Conservation (phyloP, 768 basidiomycete genomes). For the Lentinula sp. region DNA sequence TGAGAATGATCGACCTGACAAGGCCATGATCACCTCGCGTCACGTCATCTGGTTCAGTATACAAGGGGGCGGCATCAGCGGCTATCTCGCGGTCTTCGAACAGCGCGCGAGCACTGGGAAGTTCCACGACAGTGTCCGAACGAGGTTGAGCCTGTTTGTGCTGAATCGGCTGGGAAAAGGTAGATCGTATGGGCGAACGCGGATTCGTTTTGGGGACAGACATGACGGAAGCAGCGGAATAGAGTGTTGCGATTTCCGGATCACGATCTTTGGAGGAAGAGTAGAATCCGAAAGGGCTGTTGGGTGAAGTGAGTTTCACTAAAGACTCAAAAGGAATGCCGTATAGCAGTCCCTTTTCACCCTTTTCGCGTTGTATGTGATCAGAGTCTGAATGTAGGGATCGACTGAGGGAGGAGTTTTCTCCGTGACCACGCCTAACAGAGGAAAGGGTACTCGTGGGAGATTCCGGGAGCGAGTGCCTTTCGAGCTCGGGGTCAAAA, state of each 20-base stretch:
- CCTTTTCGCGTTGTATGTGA: constrained; percentile 20
- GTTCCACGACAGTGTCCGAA: constrained; percentile 30
- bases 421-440: not conserved
- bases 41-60: constrained; percentile 54
- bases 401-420: constrained; percentile 21
- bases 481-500: not conserved
- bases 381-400: constrained; percentile 31
- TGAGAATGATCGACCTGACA: constrained; percentile 75
- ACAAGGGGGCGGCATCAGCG: constrained; percentile 61
- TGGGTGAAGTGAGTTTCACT: constrained; percentile 61
- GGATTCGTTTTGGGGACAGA: constrained; percentile 47
- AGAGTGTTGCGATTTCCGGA: constrained; percentile 78
- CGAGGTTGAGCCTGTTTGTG: constrained; percentile 18
- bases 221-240: constrained; percentile 78
- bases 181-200: constrained; percentile 28
- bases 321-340: constrained; percentile 70
- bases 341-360: constrained; percentile 33
- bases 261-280: constrained; percentile 42
- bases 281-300: constrained; percentile 50
- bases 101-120: constrained; percentile 34
- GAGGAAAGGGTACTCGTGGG: not conserved
- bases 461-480: not conserved
- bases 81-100: constrained; percentile 78
- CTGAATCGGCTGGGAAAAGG: constrained; percentile 22
- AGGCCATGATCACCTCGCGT: constrained; percentile 78